phyloP scores from a whole-genome alignment of 2,329 filamentous ascomycete genomes.

The Talaromyces pinophilus region DNA sequence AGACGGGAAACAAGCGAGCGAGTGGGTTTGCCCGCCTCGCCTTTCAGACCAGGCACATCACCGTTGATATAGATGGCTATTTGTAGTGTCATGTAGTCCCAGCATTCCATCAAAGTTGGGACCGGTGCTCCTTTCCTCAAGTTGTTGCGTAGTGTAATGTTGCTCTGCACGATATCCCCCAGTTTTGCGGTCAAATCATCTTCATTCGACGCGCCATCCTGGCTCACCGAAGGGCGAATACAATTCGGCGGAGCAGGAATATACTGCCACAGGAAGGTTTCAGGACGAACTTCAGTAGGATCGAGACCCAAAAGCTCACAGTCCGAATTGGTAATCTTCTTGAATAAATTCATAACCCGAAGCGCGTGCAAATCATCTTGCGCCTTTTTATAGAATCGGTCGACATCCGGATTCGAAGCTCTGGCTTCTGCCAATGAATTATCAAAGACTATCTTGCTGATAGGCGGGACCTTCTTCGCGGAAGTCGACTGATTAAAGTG shows the following conservation, averaged over 20 bases:
- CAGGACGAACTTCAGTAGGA: slow-evolving; percentile 80
- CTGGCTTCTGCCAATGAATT: slow-evolving; percentile 79
- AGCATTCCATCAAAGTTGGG: slow-evolving; percentile 92
- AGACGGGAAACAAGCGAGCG: slow-evolving; percentile 92
- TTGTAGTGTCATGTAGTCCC: slow-evolving; percentile 94
- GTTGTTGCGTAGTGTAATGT: slow-evolving; percentile 79
- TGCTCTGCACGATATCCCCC: slow-evolving; percentile 93
- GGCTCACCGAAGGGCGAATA: slow-evolving; percentile 88
- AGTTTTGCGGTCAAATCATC: slow-evolving; percentile 96
- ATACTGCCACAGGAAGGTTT: slow-evolving; percentile 98
- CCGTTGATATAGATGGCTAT: slow-evolving; percentile 99
- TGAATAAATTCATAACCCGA: slow-evolving; percentile 86
- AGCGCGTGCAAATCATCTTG: slow-evolving; percentile 93
- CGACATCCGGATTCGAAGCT: slow-evolving; percentile 75
- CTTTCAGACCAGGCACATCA: slow-evolving; percentile 88
- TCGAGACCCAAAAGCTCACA: slow-evolving; percentile 90
- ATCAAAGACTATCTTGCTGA: slow-evolving; percentile 81
- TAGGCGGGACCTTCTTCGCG: slow-evolving; percentile 77
- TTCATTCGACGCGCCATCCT: slow-evolving; percentile 90
- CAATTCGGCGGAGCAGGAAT: slow-evolving; percentile 91
- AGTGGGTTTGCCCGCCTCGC: slow-evolving; percentile 82
- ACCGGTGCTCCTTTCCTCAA: slow-evolving; percentile 81
- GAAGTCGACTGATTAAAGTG: slow-evolving; percentile 87
- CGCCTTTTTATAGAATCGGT: slow-evolving; percentile 87
- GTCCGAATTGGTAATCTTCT: slow-evolving; percentile 78